Evolutionary conservation across 805 yeast genomes (phyloP).

Genomic region (Candida endomychidarum): DNA sequence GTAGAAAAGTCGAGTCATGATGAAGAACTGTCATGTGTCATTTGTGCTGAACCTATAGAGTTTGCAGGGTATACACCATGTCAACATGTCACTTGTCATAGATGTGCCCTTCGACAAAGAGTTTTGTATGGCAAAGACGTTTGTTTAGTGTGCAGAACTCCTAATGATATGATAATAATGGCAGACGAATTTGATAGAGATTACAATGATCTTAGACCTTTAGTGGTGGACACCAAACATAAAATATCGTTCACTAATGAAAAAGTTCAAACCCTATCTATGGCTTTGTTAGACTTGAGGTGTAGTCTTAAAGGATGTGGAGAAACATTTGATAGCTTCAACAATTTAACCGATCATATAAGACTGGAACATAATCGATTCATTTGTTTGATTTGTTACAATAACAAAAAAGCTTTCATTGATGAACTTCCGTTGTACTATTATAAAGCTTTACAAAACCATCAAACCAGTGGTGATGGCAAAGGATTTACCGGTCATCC

Average conservation of each 20-base stretch:
- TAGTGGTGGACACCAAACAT: constrained; percentile 44
- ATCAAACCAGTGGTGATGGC: constrained; percentile 71
- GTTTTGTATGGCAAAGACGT: constrained; percentile 70
- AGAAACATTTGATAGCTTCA: constrained; percentile 48
- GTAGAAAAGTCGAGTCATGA: constrained; percentile 1
- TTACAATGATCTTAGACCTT: constrained; percentile 36
- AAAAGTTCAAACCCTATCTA: constrained; percentile 47
- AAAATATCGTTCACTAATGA: constrained; percentile 61
- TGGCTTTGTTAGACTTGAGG: constrained; percentile 49
- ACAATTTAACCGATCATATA: constrained; percentile 63
- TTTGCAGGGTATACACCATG: constrained; percentile 77
- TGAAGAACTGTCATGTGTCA: constrained; percentile 52
- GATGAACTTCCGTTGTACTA: constrained; percentile 65
- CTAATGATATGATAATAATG: constrained; percentile 56
- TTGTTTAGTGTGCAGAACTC: constrained; percentile 85
- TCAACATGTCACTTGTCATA: constrained; percentile 79
- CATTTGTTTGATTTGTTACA: constrained; percentile 75
- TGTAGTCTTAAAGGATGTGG: constrained; percentile 52
- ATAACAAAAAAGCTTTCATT: constrained; percentile 75
- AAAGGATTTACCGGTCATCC: constrained; percentile 90
- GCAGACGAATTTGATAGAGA: constrained; percentile 44
- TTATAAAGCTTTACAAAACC: constrained; percentile 61
- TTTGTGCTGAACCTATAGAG: constrained; percentile 76
- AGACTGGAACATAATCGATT: constrained; percentile 59
- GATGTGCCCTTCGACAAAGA: constrained; percentile 79